These are phyloP conservation scores for Nicotiana tabacum DNA, from an alignment of 257 asterid genomes.

Conservation along the genomic window DNA sequence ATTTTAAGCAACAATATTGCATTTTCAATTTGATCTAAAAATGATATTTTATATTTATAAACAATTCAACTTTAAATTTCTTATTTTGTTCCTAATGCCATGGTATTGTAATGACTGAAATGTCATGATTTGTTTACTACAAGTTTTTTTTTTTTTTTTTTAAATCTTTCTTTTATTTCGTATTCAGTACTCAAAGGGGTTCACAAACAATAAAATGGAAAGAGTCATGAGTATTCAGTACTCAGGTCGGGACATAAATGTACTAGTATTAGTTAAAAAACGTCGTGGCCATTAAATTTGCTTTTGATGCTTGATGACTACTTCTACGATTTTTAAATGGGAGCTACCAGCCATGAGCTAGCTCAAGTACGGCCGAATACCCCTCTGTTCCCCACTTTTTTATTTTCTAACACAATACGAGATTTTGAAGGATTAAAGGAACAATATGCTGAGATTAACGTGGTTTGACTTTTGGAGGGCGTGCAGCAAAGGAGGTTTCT, in stretches of 20 bases:
- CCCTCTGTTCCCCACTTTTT: background rate
- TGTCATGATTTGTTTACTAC: background rate
- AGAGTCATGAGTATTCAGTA: no score
- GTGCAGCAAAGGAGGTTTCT: background rate
- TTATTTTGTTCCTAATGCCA: background rate
- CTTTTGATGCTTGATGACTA: background rate
- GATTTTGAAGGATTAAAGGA: background rate
- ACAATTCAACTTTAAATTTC: background rate
- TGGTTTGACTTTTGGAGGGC: background rate
- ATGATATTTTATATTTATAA: background rate
- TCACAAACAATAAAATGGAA: background rate
- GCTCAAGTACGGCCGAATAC: background rate
- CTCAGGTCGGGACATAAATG: background rate
- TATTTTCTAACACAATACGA: background rate
- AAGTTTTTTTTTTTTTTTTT: background rate
- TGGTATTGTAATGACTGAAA: background rate
- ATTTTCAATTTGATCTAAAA: no score
- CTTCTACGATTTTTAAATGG: background rate
- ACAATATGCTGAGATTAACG: background rate
- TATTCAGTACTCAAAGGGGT: background rate
- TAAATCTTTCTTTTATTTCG: background rate
- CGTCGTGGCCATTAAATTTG: background rate
- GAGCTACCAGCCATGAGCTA: background rate
- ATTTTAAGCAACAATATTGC: background rate
- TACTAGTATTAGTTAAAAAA: background rate